Evolutionary conservation across 164 flowering plant species (phyloP), one percentile per base, ranked within the genome.

Genomic region (Dillenia suffruticosa): DNA sequence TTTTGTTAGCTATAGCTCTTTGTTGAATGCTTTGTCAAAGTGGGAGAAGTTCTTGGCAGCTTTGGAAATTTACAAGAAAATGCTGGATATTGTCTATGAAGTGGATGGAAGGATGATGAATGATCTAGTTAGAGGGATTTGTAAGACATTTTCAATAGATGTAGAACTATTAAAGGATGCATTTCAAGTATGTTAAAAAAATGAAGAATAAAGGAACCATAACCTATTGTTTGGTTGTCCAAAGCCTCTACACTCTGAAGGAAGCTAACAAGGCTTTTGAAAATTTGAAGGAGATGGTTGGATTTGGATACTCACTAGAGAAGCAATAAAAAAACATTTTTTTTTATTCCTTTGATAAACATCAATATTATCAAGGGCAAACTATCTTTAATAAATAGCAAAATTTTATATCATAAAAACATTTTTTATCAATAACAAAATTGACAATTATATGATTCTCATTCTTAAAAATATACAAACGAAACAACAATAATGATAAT

Each of bases 21-120:
- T 93, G 72, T 65, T 88, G 51, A 84, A 82, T 68, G 94, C 96
- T 47, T 59, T 92, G 73, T 62, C 90, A 62, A 81, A 81, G 65
- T 90, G 98, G 96, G 77, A 81, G 9, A 63, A 85, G 63, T 40
- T 59, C 9, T 55, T 52, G 14, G 68, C 78, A 0, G 91, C 86
- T 2, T 13, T 82, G 5, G 43, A 62, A 57, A 53, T 84, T 55
- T 90, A 85, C 56, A 76, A 72, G 62, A 89, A 82, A 68, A 86
- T 90, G 96, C 68, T 71, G 12, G 57, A 45, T 13, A 8, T 17
- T 43, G 96, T 89, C 12, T 75, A 75, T 24, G 64, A 72, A 55
- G 78, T 77, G n/a, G 83, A 82, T 12, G 85, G 74, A 68, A 82
- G 79, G 72, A 70, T 19, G 22, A 19, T 78, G 81, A 86, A 84